Evolutionary conservation across 176 grass and related monocot species (phyloP).

Genomic region (Urochloa ruziziensis): DNA sequence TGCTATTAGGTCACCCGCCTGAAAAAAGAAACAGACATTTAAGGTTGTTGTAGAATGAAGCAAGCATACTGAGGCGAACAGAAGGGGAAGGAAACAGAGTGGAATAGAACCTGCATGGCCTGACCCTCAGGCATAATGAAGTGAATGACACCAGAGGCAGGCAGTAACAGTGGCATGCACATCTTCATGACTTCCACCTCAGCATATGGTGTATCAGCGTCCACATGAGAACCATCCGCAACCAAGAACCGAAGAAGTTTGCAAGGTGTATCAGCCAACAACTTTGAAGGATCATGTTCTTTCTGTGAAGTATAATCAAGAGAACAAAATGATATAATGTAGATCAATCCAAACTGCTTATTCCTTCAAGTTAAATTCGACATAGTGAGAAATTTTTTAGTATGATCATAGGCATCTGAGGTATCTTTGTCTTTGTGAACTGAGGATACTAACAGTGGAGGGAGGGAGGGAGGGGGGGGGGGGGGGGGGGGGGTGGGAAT

Average conservation of each 20-base stretch:
- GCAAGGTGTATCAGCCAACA: slow-evolving; percentile 95
- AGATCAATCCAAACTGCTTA: not conserved
- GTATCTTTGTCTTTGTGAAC: not conserved
- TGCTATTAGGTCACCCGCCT: slow-evolving; percentile 92
- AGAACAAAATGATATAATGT: not conserved
- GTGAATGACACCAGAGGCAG: slow-evolving; percentile 90
- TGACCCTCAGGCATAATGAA: slow-evolving; percentile 96
- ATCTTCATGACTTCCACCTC: slow-evolving; percentile 99
- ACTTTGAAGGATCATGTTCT: slow-evolving; percentile 96
- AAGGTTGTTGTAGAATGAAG: slow-evolving; percentile 6
- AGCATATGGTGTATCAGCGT: slow-evolving; percentile 88
- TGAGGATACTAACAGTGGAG: not conserved
- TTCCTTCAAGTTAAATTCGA: slow-evolving; percentile 20
- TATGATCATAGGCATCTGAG: not conserved
- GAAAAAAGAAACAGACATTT: slow-evolving; percentile 18
- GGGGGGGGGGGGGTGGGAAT: no score
- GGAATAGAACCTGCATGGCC: slow-evolving; percentile 71
- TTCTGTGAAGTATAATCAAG: slow-evolving; percentile 61
- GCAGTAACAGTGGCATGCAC: slow-evolving; percentile 98
- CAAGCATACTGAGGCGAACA: not conserved
- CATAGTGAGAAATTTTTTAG: not conserved
- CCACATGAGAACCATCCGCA: slow-evolving; percentile 83
- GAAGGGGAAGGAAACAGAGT: not conserved
- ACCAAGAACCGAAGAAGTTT: slow-evolving; percentile 98
- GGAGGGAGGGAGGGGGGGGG: not conserved